Conservation (phyloP, 2,329 filamentous ascomycete species). For the Aspergillus tamarii region DNA sequence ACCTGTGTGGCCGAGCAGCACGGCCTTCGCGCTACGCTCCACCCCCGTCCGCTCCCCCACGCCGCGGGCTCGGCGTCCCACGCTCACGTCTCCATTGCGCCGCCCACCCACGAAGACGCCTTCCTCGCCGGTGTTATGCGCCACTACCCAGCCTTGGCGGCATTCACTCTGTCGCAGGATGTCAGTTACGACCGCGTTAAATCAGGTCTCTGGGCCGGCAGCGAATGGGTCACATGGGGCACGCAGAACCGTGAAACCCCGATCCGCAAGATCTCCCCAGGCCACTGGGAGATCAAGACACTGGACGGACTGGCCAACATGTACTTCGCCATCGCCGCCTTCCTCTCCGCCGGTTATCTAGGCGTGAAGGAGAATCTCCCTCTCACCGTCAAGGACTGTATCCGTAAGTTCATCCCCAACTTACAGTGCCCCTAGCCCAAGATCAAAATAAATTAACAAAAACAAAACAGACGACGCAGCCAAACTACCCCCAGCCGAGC, state of each 20-base stretch:
- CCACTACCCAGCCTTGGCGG: conserved; percentile 67
- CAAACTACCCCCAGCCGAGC: conserved; percentile 31
- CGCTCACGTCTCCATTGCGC: conserved; percentile 65
- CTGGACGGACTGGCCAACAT: conserved; percentile 80
- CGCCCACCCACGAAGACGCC: conserved; percentile 50
- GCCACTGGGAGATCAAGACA: conserved; percentile 78
- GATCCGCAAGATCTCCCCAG: conserved; percentile 66
- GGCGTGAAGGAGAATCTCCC: conserved; percentile 50
- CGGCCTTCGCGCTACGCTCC: conserved; percentile 69
- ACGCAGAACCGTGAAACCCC: conserved; percentile 79
- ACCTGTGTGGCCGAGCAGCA: conserved; percentile 64
- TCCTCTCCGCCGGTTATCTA: conserved; percentile 62
- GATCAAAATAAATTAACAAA: neutral
- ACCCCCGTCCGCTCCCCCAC: conserved; percentile 66
- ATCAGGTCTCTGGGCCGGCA: conserved; percentile 77
- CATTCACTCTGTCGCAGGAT: conserved; percentile 68
- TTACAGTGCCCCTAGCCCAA: neutral
- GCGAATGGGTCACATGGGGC: conserved; percentile 78
- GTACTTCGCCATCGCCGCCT: conserved; percentile 68
- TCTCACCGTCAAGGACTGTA: conserved; percentile 38
- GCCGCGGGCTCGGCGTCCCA: conserved; percentile 69
- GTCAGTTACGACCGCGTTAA: conserved; percentile 70
- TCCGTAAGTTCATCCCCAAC: conserved; percentile 25
- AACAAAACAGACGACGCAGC: conserved; percentile 36
- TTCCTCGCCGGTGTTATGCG: conserved; percentile 75